Evolutionary conservation across 1,284 basidiomycete species (phyloP).

Genomic region (Exsudoporus floridanus): DNA sequence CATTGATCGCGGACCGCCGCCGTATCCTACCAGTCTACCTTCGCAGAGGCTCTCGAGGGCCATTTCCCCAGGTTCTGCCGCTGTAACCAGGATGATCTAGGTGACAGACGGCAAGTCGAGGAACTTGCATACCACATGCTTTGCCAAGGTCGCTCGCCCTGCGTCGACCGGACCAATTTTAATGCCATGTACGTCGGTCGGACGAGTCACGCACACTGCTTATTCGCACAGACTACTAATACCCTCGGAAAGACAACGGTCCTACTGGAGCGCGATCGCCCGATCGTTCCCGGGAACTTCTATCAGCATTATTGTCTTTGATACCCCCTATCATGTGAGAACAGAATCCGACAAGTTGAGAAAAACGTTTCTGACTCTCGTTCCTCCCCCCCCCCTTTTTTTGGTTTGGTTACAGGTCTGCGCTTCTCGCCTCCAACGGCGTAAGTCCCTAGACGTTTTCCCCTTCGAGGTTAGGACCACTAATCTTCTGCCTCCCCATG

Average conservation of each 20-base stretch:
- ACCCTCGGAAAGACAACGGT: constrained; percentile 51
- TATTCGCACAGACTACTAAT: constrained; percentile 5
- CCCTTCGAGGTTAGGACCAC: constrained; percentile 6
- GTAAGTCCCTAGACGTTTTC: constrained; percentile 28
- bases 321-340: constrained; percentile 69
- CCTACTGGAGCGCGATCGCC: constrained; percentile 69
- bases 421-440: constrained; percentile 20
- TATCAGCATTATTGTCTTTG: constrained; percentile 70
- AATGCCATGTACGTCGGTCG: constrained; percentile 52
- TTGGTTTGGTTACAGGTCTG: constrained; percentile 10
- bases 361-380: constrained; percentile 14
- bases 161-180: constrained; percentile 73
- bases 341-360: constrained; percentile 14
- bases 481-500: not conserved
- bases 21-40: constrained; percentile 50
- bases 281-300: constrained; percentile 56
- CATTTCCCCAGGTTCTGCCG: constrained; percentile 58
- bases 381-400: not conserved
- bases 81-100: constrained; percentile 71
- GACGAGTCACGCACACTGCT: not conserved
- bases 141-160: constrained; percentile 57
- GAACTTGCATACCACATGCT: constrained; percentile 50
- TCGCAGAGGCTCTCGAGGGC: constrained; percentile 60
- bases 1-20: not conserved
- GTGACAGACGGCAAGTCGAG: constrained; percentile 57